A percentile compares a stretch with the other conserved stretches of the same genome.
Evolutionary conservation across 352 stramenopile genomes (phyloP).

Genomic region (Pythium apleroticum): DNA sequence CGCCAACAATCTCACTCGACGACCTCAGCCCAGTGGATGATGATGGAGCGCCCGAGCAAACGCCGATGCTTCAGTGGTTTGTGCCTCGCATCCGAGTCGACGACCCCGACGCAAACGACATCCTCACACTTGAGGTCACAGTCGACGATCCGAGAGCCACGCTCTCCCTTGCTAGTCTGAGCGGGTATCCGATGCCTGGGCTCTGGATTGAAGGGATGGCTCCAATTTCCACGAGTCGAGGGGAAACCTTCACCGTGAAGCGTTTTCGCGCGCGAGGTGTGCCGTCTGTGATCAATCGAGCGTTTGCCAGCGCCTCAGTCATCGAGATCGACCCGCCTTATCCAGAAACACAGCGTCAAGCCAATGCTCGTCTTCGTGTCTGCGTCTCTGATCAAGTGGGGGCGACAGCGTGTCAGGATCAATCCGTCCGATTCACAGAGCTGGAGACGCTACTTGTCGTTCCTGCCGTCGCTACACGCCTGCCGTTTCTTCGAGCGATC

Average conservation of each 20-base stretch:
- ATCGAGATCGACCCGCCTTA: slow-evolving; percentile 6
- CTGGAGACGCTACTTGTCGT: slow-evolving; percentile 1
- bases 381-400: slow-evolving; percentile 11
- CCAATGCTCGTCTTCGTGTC: background rate
- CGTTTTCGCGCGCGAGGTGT: slow-evolving; percentile 1
- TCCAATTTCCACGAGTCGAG: background rate
- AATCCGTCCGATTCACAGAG: background rate
- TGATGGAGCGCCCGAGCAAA: background rate
- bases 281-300: background rate
- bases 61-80: slow-evolving; percentile 24
- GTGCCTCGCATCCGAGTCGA: slow-evolving; percentile 34
- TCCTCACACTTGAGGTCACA: slow-evolving; percentile 35
- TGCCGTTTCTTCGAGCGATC: background rate
- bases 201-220: slow-evolving; percentile 6
- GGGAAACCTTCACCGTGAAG: background rate
- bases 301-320: background rate
- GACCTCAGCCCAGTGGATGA: background rate
- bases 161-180: background rate
- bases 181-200: background rate
- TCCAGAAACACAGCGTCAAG: background rate
- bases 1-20: slow-evolving; percentile 8
- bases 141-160: background rate
- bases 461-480: background rate
- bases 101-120: slow-evolving; percentile 38
- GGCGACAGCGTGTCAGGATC: background rate